These are phyloP conservation scores for Pterula multifida DNA, from an alignment of 1,284 basidiomycete genomes.

Conservation along the genomic window DNA sequence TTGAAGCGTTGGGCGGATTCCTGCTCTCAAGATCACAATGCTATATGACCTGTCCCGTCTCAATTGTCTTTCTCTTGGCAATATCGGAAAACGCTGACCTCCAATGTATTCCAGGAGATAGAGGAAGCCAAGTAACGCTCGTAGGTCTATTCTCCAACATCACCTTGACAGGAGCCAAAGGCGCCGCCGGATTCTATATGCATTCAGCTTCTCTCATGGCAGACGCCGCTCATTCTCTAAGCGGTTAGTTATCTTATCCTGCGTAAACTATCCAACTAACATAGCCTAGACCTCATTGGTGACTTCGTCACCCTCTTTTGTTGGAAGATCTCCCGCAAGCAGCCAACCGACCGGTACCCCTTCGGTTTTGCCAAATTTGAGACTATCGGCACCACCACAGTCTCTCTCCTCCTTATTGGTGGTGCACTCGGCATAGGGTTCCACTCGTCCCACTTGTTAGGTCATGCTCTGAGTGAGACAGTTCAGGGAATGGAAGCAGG, in stretches of 20 bases:
- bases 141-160: slow-evolving; percentile 84
- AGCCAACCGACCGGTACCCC: slow-evolving; percentile 70
- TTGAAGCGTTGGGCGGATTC: background rate
- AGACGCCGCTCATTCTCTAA: slow-evolving; percentile 91
- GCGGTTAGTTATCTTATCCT: slow-evolving; percentile 40
- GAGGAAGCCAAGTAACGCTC: slow-evolving; percentile 76
- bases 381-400: slow-evolving; percentile 80
- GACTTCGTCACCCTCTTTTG: slow-evolving; percentile 91
- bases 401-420: slow-evolving; percentile 72
- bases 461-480: slow-evolving; percentile 54
- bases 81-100: no score
- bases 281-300: slow-evolving; percentile 55
- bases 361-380: slow-evolving; percentile 93
- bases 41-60: background rate
- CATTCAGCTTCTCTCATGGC: slow-evolving; percentile 89
- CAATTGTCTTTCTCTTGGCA: background rate
- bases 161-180: slow-evolving; percentile 74
- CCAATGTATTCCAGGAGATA: slow-evolving; percentile 57
- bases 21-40: no score
- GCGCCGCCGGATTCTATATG: slow-evolving; percentile 74
- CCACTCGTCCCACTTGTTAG: slow-evolving; percentile 79
- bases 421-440: slow-evolving; percentile 89
- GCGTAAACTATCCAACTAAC: slow-evolving; percentile 8
- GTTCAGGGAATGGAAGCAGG: slow-evolving; percentile 45
- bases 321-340: slow-evolving; percentile 79